A percentile compares a stretch with the other conserved stretches of the same genome.
phyloP scores from a whole-genome alignment of 1,139 yeast species.

The Sugiyamaella neomexicana region DNA sequence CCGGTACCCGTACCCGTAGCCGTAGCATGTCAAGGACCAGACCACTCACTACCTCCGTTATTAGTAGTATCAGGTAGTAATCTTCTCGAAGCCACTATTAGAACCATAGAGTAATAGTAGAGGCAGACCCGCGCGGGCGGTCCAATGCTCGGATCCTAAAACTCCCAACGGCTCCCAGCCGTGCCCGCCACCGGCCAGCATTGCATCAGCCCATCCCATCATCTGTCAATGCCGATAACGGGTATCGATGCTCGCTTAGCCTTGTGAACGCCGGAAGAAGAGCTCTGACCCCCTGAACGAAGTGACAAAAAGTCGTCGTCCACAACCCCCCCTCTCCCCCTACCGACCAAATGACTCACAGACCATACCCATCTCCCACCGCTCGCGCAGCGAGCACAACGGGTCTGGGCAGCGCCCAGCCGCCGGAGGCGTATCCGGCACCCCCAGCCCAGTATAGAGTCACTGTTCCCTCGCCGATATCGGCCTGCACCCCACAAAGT shows the following conservation, averaged over 20 bases:
- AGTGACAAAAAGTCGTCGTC: no score
- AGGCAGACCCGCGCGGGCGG: background rate
- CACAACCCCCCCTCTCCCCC: no score
- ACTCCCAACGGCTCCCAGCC: background rate
- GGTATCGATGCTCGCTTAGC: background rate
- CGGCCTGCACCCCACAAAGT: constrained; percentile 12
- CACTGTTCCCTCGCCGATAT: constrained; percentile 2
- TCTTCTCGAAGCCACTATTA: background rate
- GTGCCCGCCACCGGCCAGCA: background rate
- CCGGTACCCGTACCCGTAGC: no score
- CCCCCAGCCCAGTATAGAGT: background rate
- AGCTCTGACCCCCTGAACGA: background rate
- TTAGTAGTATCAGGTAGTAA: background rate
- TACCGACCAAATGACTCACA: no score
- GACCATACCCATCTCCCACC: no score
- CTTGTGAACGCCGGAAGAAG: background rate
- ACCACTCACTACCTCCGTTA: no score
- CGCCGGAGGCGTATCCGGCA: constrained; percentile 5
- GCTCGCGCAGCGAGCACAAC: background rate
- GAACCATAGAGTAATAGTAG: background rate
- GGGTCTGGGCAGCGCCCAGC: background rate
- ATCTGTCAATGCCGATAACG: background rate
- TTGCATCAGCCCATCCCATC: background rate
- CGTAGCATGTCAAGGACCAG: no score
- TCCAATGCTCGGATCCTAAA: background rate